These are phyloP conservation scores for Pyrenula aspistea DNA, from an alignment of 495 filamentous ascomycete genomes.

Conservation along the genomic window DNA sequence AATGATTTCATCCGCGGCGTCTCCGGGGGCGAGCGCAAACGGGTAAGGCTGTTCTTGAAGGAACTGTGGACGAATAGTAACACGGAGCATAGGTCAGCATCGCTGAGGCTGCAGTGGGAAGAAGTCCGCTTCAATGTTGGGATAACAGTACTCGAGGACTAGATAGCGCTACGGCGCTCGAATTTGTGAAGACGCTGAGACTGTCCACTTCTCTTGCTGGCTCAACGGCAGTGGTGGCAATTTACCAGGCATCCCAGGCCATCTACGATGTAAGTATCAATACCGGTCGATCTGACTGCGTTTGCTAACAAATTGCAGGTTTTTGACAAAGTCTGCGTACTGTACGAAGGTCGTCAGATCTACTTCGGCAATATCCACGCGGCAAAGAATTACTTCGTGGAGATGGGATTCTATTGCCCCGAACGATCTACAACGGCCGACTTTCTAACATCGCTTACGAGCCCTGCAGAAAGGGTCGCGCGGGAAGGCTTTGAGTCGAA, in stretches of 20 bases:
- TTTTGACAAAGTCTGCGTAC: conserved; percentile 49
- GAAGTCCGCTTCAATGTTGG: conserved; percentile 66
- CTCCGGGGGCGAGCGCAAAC: conserved; percentile 77
- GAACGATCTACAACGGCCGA: conserved; percentile 52
- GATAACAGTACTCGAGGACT: conserved; percentile 83
- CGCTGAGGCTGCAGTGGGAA: conserved; percentile 53
- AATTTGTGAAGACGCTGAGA: conserved; percentile 59
- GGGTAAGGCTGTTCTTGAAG: too few species aligned
- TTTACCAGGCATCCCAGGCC: conserved; percentile 78
- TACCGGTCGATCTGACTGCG: conserved; percentile 36
- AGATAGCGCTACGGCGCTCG: conserved; percentile 74
- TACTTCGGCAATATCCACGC: conserved; percentile 48
- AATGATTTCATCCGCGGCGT: conserved; percentile 63
- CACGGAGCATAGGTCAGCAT: too few species aligned
- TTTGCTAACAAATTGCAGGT: too few species aligned
- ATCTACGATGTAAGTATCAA: conserved; percentile 70
- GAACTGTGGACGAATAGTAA: conserved; percentile 2
- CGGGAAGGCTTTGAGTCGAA: conserved; percentile 47
- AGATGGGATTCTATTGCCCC: conserved; percentile 49
- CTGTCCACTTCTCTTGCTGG: conserved; percentile 67
- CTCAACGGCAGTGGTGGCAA: conserved; percentile 65
- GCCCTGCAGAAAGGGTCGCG: conserved; percentile 48
- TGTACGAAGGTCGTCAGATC: conserved; percentile 57
- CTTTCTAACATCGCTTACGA: conserved; percentile 64
- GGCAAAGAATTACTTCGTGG: conserved; percentile 49